A percentile compares a stretch with the other conserved stretches of the same genome.
Conservation (phyloP, 2,329 filamentous ascomycete genomes). For the Parastagonospora avenae region DNA sequence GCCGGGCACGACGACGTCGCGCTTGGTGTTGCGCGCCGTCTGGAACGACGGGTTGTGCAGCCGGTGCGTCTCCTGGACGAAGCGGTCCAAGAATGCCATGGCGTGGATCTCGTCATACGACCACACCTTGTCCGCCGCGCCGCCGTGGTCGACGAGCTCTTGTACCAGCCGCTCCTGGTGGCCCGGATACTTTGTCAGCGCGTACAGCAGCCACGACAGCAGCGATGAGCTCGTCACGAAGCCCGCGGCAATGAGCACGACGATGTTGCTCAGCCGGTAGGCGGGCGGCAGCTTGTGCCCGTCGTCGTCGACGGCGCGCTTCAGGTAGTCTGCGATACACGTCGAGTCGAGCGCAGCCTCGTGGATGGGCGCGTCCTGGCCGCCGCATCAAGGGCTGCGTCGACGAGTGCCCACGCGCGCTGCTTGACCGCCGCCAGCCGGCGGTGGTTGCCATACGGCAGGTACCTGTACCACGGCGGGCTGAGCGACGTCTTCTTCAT, state of each 20-base stretch:
- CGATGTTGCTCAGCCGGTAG: slow-evolving; percentile 13
- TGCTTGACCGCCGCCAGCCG: slow-evolving; percentile 32
- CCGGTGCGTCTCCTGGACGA: slow-evolving; percentile 30
- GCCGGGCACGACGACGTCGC: slow-evolving; percentile 63
- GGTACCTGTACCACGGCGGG: slow-evolving; percentile 60
- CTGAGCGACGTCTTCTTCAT: slow-evolving; percentile 64
- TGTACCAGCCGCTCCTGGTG: slow-evolving; percentile 25
- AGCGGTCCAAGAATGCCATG: slow-evolving; percentile 24
- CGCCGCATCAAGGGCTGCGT: too few species aligned
- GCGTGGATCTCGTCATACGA: slow-evolving; percentile 20
- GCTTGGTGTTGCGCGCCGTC: slow-evolving; percentile 61
- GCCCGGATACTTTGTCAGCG: slow-evolving; percentile 14
- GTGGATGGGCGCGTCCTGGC: slow-evolving; percentile 42
- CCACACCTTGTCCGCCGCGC: slow-evolving; percentile 21
- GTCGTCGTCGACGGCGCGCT: slow-evolving; percentile 25
- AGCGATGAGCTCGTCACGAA: slow-evolving; percentile 29
- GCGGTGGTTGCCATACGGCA: slow-evolving; percentile 63
- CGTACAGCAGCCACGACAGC: slow-evolving; percentile 27
- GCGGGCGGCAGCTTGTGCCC: slow-evolving; percentile 23
- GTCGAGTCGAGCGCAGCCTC: too few species aligned
- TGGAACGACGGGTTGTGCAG: slow-evolving; percentile 28
- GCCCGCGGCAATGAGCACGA: slow-evolving; percentile 13
- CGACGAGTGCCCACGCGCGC: slow-evolving; percentile 22
- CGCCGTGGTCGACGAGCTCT: slow-evolving; percentile 24
- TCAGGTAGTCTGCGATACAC: slow-evolving; percentile 26